phyloP scores from a whole-genome alignment of 164 flowering plant genomes.

The Brasenia schreberi region DNA sequence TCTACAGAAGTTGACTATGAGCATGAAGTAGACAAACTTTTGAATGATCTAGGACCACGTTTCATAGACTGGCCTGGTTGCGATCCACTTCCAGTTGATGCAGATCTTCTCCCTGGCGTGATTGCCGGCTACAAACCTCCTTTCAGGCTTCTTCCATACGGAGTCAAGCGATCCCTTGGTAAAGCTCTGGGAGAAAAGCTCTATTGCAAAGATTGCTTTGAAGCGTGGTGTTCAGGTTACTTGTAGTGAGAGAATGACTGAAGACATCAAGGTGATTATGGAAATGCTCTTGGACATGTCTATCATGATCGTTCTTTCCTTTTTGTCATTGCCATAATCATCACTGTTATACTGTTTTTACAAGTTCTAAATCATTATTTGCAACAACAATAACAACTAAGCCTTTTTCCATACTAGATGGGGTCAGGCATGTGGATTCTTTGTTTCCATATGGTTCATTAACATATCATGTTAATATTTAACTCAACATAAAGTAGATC shows the following conservation, averaged over 20 bases:
- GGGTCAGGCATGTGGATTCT: too few relatives aligned
- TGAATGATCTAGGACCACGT: conserved; percentile 79
- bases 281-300: neutral
- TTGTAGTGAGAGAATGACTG: conserved; percentile 92
- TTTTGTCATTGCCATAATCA: too few relatives aligned
- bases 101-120: conserved; percentile 71
- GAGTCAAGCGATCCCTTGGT: conserved; percentile 55
- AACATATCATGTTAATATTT: too few relatives aligned
- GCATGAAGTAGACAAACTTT: conserved; percentile 64
- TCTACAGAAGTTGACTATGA: conserved; percentile 49
- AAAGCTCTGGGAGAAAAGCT: conserved; percentile 86
- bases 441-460: too few relatives aligned
- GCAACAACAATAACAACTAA: too few relatives aligned
- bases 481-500: too few relatives aligned
- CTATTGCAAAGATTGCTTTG: conserved; percentile 73
- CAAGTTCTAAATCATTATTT: too few relatives aligned
- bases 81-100: conserved; percentile 89
- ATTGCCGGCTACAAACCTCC: conserved; percentile 72
- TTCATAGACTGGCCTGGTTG: conserved; percentile 79
- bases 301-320: too few relatives aligned
- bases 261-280: conserved; percentile 63
- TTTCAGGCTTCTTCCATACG: conserved; percentile 84
- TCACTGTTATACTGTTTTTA: too few relatives aligned
- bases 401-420: too few relatives aligned
- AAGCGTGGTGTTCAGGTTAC: conserved; percentile 92